Base-by-base conservation (phyloP, 768 basidiomycete species). In the Agrocybe chaxingu region DNA sequence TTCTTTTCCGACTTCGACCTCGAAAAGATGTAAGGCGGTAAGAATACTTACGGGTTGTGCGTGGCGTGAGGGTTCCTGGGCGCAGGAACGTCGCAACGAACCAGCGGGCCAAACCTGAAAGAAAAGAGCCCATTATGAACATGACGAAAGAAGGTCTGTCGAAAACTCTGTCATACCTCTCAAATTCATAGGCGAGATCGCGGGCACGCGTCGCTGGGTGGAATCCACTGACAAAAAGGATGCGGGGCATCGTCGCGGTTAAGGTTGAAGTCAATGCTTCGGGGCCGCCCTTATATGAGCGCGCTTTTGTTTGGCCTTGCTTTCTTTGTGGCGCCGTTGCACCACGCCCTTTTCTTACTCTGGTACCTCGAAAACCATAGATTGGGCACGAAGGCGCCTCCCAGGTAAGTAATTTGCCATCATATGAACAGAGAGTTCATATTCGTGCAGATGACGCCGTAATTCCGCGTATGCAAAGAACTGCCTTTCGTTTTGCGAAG, bases 51-150 rank as follows among this genome's bases (percentile, higher is more conserved):
- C 90, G 90, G 89, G 61, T 88, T 89, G 37, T 85, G 78, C 50
- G 75, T 79, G 12, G 86, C 81, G 55, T 85, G 77, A 0, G 85
- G 82, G 69, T 89, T 88, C 56, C 89, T 83, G 1, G 90, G 88
- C 1, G 91, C 92, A 12, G 91, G 91, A 11, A 94, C 89, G 63
- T 94, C 92, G 70, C 92, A 94, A 52, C 91, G 87, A 53, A 92
- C 80, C 29, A 94, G 77, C 48, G 85, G 86, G 12, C 91, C 91
- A 57, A 76, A 93, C 49, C 90, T 92, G 63, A 18, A 36, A n/a
- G 38, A 18, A 47, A 41, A 37, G 38, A 31, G 16, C 39, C 24
- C 24, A 11, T 29, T 35, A 33, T 42, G 7, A 18, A 38, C 45
- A 45, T 51, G 5, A 24, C 33, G 7, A 40, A 46, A 40, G 38